A percentile compares a stretch with the other conserved stretches of the same genome.
These are phyloP conservation scores for Exophiala oligosperma DNA, from an alignment of 2,329 filamentous ascomycete genomes.

Conservation along the genomic window DNA sequence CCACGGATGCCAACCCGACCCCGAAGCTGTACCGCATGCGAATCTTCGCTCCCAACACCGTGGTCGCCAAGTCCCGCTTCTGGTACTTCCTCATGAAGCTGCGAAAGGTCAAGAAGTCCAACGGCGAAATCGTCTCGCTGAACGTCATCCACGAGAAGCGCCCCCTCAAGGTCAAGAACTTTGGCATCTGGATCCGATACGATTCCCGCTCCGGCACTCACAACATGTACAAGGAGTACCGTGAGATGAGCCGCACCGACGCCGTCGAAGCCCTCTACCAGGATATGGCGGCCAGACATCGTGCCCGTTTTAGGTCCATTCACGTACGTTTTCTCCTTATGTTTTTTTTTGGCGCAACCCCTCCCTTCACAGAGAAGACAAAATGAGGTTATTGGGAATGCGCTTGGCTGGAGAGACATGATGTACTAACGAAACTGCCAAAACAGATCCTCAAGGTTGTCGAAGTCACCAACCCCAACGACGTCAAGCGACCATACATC, in stretches of 20 bases:
- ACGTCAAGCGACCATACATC: slow-evolving; percentile 98
- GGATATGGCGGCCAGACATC: slow-evolving; percentile 99
- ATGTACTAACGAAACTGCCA: background rate
- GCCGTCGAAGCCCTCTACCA: slow-evolving; percentile 97
- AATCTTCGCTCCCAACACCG: slow-evolving; percentile 97
- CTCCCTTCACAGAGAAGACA: too few relatives aligned
- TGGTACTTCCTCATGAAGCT: slow-evolving; percentile 99
- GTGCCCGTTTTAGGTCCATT: slow-evolving; percentile 95
- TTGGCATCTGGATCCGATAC: slow-evolving; percentile 99
- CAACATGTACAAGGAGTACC: slow-evolving; percentile 99
- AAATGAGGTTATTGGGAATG: background rate
- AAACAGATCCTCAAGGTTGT: slow-evolving; percentile 93
- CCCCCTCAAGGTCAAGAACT: slow-evolving; percentile 99
- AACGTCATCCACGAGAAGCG: slow-evolving; percentile 99
- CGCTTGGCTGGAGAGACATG: background rate
- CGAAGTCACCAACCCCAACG: slow-evolving; percentile 91
- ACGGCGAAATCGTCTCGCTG: slow-evolving; percentile 96
- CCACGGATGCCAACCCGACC: slow-evolving; percentile 93
- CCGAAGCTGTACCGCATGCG: slow-evolving; percentile 99
- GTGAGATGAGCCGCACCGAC: slow-evolving; percentile 94
- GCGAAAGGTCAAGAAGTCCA: slow-evolving; percentile 99
- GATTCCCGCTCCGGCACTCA: slow-evolving; percentile 99
- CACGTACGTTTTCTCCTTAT: slow-evolving; percentile 68
- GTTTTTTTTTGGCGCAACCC: too few relatives aligned
- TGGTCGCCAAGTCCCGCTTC: slow-evolving; percentile 99